Conservation (phyloP, 1,284 basidiomycete species). For the Megacollybia platyphylla region DNA sequence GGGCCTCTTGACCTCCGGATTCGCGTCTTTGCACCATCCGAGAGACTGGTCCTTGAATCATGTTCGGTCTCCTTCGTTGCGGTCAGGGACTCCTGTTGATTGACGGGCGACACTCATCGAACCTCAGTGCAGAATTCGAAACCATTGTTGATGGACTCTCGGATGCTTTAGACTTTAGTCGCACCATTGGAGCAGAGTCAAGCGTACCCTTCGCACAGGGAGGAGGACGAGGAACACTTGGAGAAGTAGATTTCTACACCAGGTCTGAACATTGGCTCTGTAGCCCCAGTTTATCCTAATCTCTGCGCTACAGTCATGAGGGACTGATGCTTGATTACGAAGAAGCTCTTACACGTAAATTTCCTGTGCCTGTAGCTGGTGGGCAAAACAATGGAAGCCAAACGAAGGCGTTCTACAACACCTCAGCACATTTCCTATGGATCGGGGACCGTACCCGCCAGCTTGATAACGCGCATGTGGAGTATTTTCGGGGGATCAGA, state of each 20-base stretch:
- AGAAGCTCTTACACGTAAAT: constrained; percentile 75
- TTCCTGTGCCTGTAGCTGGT: constrained; percentile 18
- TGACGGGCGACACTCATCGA: constrained; percentile 1
- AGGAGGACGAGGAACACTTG: constrained; percentile 62
- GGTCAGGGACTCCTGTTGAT: constrained; percentile 20
- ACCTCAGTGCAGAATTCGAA: constrained; percentile 66
- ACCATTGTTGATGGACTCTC: constrained; percentile 75
- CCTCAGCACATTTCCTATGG: constrained; percentile 92
- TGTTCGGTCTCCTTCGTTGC: constrained; percentile 72
- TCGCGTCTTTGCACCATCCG: constrained; percentile 86
- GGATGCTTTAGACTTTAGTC: constrained; percentile 89
- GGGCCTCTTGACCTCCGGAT: constrained; percentile 78
- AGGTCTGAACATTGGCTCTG: constrained; percentile 33
- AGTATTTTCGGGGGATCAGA: constrained; percentile 89
- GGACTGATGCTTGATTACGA: constrained; percentile 92
- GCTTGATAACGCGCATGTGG: constrained; percentile 86
- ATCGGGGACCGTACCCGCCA: constrained; percentile 96
- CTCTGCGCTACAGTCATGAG: constrained; percentile 56
- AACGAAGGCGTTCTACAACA: constrained; percentile 56
- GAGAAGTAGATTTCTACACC: constrained; percentile 91
- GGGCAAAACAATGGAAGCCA: neutral
- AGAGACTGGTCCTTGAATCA: constrained; percentile 88
- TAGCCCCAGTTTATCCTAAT: constrained; percentile 3
- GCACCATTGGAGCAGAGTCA: constrained; percentile 67
- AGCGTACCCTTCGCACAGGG: constrained; percentile 47